phyloP scores from a whole-genome alignment of 805 yeast species.

The Candida michaelii region DNA sequence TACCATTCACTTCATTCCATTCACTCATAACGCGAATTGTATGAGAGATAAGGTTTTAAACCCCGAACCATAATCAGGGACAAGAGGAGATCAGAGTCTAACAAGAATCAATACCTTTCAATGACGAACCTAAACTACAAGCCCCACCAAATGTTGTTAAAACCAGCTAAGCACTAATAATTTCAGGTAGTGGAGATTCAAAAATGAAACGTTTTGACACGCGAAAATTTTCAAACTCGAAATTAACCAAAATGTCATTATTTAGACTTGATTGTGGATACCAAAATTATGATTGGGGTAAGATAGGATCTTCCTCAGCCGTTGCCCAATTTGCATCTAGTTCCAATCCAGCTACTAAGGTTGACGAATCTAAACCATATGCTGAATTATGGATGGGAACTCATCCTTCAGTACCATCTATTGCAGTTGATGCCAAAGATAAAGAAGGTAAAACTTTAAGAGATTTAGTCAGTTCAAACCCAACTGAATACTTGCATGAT shows the following conservation, averaged over 20 bases:
- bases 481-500: constrained; percentile 59
- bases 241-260: constrained; percentile 13
- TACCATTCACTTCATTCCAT: constrained; percentile 56
- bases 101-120: too few species aligned
- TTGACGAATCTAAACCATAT: constrained; percentile 80
- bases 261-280: constrained; percentile 54
- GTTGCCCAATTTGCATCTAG: constrained; percentile 84
- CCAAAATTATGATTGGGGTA: constrained; percentile 88
- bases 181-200: neutral
- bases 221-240: constrained; percentile 2
- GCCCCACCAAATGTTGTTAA: too few species aligned
- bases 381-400: constrained; percentile 99
- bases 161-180: too few species aligned
- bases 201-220: neutral
- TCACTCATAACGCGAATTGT: constrained; percentile 10
- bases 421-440: constrained; percentile 40
- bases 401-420: constrained; percentile 87
- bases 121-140: too few species aligned
- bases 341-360: constrained; percentile 58
- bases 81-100: too few species aligned
- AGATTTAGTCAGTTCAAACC: constrained; percentile 60
- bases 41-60: too few species aligned
- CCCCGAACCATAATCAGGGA: too few species aligned
- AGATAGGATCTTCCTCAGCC: constrained; percentile 77
- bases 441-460: constrained; percentile 57